Evolutionary conservation across 495 filamentous ascomycete genomes (phyloP).

Genomic region (Pyrenula massariospora): DNA sequence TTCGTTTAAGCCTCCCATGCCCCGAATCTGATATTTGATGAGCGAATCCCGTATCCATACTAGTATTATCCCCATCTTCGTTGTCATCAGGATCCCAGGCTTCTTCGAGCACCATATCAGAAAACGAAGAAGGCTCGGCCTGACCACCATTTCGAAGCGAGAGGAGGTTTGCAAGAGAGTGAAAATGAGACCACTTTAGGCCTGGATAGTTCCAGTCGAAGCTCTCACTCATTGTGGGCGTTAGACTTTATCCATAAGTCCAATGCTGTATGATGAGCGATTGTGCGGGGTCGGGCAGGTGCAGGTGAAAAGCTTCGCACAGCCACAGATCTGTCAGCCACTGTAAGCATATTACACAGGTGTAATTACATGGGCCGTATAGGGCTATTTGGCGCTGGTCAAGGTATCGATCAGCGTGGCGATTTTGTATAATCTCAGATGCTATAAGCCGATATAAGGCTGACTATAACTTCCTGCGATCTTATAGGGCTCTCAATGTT

Average conservation of each 20-base stretch:
- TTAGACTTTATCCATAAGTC: constrained; percentile 4
- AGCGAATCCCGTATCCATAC: constrained; percentile 14
- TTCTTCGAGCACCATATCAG: constrained; percentile 15
- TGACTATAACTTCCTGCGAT: too few relatives aligned
- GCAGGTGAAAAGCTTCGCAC: constrained; percentile 2
- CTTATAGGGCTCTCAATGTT: too few relatives aligned
- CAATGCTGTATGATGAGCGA: constrained; percentile 3
- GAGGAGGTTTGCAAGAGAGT: constrained; percentile 18
- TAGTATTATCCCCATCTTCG: constrained; percentile 10
- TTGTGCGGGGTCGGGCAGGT: constrained; percentile 1
- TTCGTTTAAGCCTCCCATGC: constrained; percentile 16
- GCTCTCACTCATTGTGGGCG: constrained; percentile 14
- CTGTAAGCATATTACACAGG: constrained; percentile 3
- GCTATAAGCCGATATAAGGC: too few relatives aligned
- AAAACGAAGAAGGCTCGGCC: constrained; percentile 15
- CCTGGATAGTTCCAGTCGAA: constrained; percentile 19
- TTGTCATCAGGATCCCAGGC: constrained; percentile 9
- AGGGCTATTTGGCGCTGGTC: too few relatives aligned
- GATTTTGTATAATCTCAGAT: too few relatives aligned
- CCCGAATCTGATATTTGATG: constrained; percentile 19
- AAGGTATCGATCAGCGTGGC: too few relatives aligned
- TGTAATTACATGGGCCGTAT: constrained; percentile 5
- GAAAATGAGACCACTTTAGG: constrained; percentile 16
- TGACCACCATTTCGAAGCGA: constrained; percentile 19
- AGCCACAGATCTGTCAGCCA: constrained; percentile 5